Conservation (phyloP, 2,329 filamentous ascomycete species). For the Penicillium concentricum region DNA sequence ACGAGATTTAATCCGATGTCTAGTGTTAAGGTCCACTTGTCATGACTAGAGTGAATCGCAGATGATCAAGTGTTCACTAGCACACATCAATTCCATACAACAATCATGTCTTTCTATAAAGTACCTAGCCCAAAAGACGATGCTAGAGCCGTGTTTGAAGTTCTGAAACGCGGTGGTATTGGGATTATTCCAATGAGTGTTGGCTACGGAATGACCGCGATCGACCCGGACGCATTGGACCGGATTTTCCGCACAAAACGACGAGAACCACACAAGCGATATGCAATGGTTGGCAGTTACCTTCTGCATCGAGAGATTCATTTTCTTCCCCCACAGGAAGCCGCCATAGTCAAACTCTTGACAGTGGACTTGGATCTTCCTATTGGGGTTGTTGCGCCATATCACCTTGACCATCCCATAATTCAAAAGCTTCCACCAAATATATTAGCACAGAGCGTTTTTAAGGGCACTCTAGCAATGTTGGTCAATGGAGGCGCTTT, state of each 20-base stretch:
- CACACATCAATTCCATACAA: background rate
- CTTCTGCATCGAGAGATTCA: constrained; percentile 26
- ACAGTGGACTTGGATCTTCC: constrained; percentile 28
- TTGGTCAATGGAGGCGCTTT: constrained; percentile 28
- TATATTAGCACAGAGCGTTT: constrained; percentile 15
- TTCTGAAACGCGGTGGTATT: constrained; percentile 24
- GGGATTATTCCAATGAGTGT: constrained; percentile 29
- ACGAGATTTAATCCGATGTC: background rate
- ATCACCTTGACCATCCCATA: constrained; percentile 22
- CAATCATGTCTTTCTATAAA: background rate
- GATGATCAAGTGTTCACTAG: background rate
- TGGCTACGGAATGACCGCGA: constrained; percentile 28
- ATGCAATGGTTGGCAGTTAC: constrained; percentile 31
- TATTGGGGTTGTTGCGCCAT: constrained; percentile 27
- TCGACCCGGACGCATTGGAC: constrained; percentile 18
- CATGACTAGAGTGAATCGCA: background rate
- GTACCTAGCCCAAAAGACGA: constrained; percentile 10
- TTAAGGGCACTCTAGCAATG: constrained; percentile 28
- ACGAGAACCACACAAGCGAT: constrained; percentile 24
- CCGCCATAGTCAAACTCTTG: constrained; percentile 20
- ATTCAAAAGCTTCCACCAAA: constrained; percentile 18
- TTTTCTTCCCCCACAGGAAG: constrained; percentile 13
- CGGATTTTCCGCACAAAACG: constrained; percentile 22
- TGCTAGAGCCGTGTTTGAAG: constrained; percentile 20
- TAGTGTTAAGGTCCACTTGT: background rate